Conservation (phyloP, 371 early-diverging fungal genomes). For the Dichotomocladium elegans region DNA sequence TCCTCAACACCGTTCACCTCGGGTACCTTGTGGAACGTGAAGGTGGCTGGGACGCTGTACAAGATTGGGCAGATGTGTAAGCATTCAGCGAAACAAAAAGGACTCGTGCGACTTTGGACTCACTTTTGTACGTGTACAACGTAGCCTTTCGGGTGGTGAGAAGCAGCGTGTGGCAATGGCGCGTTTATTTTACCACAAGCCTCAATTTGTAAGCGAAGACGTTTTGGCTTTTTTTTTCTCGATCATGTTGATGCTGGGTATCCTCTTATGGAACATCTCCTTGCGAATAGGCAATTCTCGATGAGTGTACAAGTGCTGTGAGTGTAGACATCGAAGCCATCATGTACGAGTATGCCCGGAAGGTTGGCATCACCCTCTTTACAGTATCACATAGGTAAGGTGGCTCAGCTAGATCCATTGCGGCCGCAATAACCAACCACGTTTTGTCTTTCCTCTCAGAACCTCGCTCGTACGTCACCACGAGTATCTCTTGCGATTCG, state of each 20-base stretch:
- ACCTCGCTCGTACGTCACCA: slow-evolving; percentile 67
- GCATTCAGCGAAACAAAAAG: not conserved
- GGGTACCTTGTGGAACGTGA: slow-evolving; percentile 73
- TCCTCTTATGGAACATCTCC: not conserved
- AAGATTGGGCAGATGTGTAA: slow-evolving; percentile 78
- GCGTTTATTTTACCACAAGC: slow-evolving; percentile 76
- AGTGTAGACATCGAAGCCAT: slow-evolving; percentile 80
- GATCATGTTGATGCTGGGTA: not conserved
- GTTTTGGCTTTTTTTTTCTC: not conserved
- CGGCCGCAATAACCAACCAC: no score
- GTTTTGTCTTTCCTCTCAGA: no score
- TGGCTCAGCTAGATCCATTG: no score
- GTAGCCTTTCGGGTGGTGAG: slow-evolving; percentile 73
- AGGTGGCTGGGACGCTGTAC: slow-evolving; percentile 83
- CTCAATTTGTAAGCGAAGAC: slow-evolving; percentile 62
- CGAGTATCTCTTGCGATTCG: slow-evolving; percentile 75
- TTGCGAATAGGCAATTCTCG: slow-evolving; percentile 66
- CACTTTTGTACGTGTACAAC: slow-evolving; percentile 3
- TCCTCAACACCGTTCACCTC: slow-evolving; percentile 72
- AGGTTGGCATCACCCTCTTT: slow-evolving; percentile 79
- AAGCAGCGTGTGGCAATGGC: slow-evolving; percentile 87
- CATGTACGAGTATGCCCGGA: slow-evolving; percentile 81
- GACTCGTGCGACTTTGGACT: not conserved
- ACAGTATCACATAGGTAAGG: slow-evolving; percentile 81
- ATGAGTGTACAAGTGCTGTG: slow-evolving; percentile 85